A percentile compares a stretch with the other conserved stretches of the same genome.
These are phyloP conservation scores for Penicillium dipodomyicola DNA, from an alignment of 495 filamentous ascomycete genomes.

Conservation along the genomic window DNA sequence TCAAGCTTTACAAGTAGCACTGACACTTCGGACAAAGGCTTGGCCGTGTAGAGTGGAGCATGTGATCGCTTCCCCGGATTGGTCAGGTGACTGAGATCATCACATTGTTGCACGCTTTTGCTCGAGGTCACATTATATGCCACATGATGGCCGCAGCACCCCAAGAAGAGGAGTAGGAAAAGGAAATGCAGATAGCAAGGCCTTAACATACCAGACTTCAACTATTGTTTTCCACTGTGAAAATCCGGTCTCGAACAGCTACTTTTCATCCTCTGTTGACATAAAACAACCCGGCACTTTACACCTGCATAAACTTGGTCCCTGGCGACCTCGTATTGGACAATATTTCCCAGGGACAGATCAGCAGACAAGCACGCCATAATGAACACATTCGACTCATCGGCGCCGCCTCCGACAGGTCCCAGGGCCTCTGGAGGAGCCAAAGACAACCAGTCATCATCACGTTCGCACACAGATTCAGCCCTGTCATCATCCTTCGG, in stretches of 20 bases:
- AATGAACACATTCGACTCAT: constrained; percentile 39
- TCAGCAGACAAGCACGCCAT: constrained; percentile 38
- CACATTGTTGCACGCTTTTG: neutral
- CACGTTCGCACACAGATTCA: constrained; percentile 27
- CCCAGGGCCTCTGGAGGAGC: constrained; percentile 11
- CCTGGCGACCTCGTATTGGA: constrained; percentile 15
- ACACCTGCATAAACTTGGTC: constrained; percentile 17
- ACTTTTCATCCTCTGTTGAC: constrained; percentile 2
- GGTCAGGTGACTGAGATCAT: constrained; percentile 7
- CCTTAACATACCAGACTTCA: neutral
- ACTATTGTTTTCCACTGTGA: neutral
- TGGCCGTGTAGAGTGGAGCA: constrained; percentile 17
- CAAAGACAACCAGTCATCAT: constrained; percentile 27
- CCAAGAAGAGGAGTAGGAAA: neutral
- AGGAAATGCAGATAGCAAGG: neutral
- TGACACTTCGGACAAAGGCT: neutral
- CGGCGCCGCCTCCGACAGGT: constrained; percentile 26
- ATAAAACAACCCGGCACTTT: constrained; percentile 5
- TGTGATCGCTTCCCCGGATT: constrained; percentile 23
- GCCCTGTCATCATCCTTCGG: constrained; percentile 26
- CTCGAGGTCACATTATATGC: constrained; percentile 10
- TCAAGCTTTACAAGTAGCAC: neutral
- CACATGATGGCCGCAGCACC: constrained; percentile 19
- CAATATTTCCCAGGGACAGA: constrained; percentile 12
- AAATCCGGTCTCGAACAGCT: neutral